Conservation (phyloP, 768 basidiomycete genomes). For the Vishniacozyma victoriae region DNA sequence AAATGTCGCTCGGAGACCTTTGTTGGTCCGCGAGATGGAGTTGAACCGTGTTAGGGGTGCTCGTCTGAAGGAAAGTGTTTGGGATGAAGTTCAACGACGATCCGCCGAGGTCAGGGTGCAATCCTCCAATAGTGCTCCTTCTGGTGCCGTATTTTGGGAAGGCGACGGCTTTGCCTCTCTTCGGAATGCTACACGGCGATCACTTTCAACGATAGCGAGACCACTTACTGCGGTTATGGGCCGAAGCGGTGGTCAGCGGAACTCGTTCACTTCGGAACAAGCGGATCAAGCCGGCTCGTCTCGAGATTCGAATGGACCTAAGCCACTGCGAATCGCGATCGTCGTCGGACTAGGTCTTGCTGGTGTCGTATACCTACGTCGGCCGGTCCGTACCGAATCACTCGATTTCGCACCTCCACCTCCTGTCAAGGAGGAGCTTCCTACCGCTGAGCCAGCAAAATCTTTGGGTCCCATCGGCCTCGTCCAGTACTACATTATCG, state of each 20-base stretch:
- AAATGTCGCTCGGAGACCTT: constrained; percentile 64
- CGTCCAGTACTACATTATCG: constrained; percentile 62
- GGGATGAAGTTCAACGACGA: constrained; percentile 28
- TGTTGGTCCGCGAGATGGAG: constrained; percentile 58
- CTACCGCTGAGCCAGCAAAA: too few species aligned
- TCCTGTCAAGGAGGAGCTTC: neutral
- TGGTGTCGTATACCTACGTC: constrained; percentile 14
- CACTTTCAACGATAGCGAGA: constrained; percentile 27
- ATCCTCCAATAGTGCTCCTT: neutral
- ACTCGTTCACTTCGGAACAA: too few species aligned
- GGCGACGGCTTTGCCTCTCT: constrained; percentile 14
- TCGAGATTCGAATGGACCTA: neutral
- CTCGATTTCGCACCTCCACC: constrained; percentile 6
- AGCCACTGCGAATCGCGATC: constrained; percentile 11
- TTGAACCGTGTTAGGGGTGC: constrained; percentile 46
- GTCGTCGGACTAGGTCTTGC: constrained; percentile 25
- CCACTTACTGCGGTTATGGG: constrained; percentile 26
- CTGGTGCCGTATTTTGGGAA: constrained; percentile 4
- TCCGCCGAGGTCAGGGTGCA: constrained; percentile 16
- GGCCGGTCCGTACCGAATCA: constrained; percentile 25
- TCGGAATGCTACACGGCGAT: constrained; percentile 22
- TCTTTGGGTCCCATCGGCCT: constrained; percentile 52
- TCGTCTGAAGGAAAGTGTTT: constrained; percentile 17
- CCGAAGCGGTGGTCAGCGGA: constrained; percentile 10
- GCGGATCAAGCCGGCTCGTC: constrained; percentile 2